These are phyloP conservation scores for Williopsis jadinii DNA, from an alignment of 1,139 yeast species.

Conservation along the genomic window DNA sequence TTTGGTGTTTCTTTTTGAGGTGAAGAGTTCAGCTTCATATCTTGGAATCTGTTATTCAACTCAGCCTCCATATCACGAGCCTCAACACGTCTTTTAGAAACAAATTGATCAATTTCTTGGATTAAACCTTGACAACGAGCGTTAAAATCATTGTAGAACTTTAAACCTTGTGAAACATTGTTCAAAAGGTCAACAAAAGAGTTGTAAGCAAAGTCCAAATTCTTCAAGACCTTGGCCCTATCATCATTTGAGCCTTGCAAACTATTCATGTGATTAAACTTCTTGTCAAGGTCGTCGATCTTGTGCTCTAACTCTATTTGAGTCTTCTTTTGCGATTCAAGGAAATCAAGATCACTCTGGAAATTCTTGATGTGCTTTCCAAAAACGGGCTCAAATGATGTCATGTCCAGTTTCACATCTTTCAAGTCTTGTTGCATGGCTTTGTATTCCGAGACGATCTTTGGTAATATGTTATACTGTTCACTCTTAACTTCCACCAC, in stretches of 20 bases:
- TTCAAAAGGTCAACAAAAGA: constrained; percentile 49
- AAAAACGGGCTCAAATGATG: constrained; percentile 30
- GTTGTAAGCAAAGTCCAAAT: constrained; percentile 45
- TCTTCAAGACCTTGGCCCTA: constrained; percentile 46
- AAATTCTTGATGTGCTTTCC: constrained; percentile 36
- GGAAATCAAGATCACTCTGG: constrained; percentile 24
- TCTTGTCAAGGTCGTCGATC: constrained; percentile 35
- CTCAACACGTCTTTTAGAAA: constrained; percentile 46
- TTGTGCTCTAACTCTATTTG: constrained; percentile 40
- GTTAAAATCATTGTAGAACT: constrained; percentile 61
- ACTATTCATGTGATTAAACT: constrained; percentile 25
- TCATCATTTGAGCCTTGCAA: constrained; percentile 12
- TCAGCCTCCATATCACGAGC: constrained; percentile 42
- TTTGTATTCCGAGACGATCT: constrained; percentile 41
- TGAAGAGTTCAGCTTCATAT: constrained; percentile 7
- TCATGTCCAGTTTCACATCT: constrained; percentile 20
- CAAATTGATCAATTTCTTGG: constrained; percentile 46
- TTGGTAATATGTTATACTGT: constrained; percentile 44
- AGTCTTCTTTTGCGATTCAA: constrained; percentile 24
- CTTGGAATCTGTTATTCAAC: constrained; percentile 14
- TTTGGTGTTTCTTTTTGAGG: neutral
- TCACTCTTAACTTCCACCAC: constrained; percentile 38
- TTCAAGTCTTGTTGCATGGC: constrained; percentile 25
- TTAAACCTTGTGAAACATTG: constrained; percentile 62
- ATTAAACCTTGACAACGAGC: constrained; percentile 41